Conservation (phyloP, 2,329 filamentous ascomycete genomes). For the Paecilomyces variotii region DNA sequence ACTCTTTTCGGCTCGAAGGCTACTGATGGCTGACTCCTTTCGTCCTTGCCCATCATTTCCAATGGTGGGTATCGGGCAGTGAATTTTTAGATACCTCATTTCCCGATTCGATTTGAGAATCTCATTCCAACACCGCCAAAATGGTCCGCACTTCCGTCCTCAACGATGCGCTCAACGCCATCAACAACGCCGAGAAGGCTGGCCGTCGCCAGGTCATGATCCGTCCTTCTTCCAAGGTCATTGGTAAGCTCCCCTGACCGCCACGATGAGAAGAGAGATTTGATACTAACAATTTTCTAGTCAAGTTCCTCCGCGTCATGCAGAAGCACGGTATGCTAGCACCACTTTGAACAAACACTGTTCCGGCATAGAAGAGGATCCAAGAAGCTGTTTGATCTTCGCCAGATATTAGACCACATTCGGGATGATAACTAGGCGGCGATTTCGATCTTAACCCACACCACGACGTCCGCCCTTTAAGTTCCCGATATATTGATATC, state of each 20-base stretch:
- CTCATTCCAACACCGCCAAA: conserved; percentile 53
- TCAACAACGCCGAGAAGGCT: conserved; percentile 99
- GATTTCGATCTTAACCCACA: conserved; percentile 58
- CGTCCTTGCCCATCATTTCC: conserved; percentile 4
- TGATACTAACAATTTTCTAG: neutral
- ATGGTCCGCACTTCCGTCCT: conserved; percentile 99
- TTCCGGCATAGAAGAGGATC: conserved; percentile 3
- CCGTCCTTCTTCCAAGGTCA: conserved; percentile 98
- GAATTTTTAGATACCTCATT: conserved; percentile 51
- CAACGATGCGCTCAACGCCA: conserved; percentile 97
- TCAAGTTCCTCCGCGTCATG: conserved; percentile 99
- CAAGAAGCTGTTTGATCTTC: neutral
- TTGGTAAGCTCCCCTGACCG: conserved; percentile 36
- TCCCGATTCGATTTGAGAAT: conserved; percentile 46
- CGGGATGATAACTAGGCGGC: conserved; percentile 99
- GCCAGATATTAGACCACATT: conserved; percentile 37
- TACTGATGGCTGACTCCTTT: conserved; percentile 53
- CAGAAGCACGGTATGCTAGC: conserved; percentile 89
- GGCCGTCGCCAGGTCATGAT: conserved; percentile 99
- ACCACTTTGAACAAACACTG: neutral
- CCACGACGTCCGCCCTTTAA: conserved; percentile 99
- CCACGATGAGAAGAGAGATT: neutral
- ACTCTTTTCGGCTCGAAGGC: conserved; percentile 60
- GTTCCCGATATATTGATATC: conserved; percentile 86
- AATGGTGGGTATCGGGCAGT: conserved; percentile 1